Percentiles rank a stretch among this genome's conserved stretches.
Evolutionary conservation across 306 rosid genomes (phyloP).

Genomic region (Notholithocarpus densiflorus): DNA sequence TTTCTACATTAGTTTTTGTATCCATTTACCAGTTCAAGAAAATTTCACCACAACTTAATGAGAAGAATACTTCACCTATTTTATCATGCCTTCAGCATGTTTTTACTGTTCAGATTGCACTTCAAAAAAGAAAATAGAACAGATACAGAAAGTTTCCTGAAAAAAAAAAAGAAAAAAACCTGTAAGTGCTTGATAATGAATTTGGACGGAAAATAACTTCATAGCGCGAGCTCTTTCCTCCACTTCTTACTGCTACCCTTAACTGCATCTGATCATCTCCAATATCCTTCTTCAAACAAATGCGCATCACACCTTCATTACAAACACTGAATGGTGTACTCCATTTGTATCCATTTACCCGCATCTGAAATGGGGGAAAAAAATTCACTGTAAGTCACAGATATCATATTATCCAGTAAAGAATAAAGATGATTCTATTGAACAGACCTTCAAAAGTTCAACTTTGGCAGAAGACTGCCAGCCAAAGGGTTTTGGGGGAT

Average conservation of each 20-base stretch:
- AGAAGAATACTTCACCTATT: neutral
- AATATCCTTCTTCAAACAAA: constrained; percentile 57
- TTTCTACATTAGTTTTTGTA: neutral
- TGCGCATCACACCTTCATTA: constrained; percentile 79
- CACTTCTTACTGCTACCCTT: constrained; percentile 86
- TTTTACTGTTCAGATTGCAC: neutral
- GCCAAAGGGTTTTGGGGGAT: constrained; percentile 78
- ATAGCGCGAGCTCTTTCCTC: constrained; percentile 72
- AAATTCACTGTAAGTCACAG: constrained; percentile 18
- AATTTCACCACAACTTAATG: neutral
- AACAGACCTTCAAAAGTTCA: constrained; percentile 73
- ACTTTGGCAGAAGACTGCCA: constrained; percentile 82
- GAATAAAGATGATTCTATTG: neutral
- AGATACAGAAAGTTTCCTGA: neutral
- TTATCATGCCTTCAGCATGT: neutral
- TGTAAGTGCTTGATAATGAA: constrained; percentile 80
- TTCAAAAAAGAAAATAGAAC: neutral
- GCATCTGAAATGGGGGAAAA: constrained; percentile 48
- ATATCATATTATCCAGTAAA: neutral
- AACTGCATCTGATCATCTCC: constrained; percentile 57
- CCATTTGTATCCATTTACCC: constrained; percentile 85
- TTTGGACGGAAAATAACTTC: constrained; percentile 87
- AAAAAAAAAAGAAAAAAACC: constrained; percentile 45
- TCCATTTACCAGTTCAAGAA: neutral
- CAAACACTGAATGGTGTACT: constrained; percentile 83